A percentile compares a stretch with the other conserved stretches of the same genome.
These are phyloP conservation scores for Dissophora ornata DNA, from an alignment of 192 early-diverging fungal genomes.

Conservation along the genomic window DNA sequence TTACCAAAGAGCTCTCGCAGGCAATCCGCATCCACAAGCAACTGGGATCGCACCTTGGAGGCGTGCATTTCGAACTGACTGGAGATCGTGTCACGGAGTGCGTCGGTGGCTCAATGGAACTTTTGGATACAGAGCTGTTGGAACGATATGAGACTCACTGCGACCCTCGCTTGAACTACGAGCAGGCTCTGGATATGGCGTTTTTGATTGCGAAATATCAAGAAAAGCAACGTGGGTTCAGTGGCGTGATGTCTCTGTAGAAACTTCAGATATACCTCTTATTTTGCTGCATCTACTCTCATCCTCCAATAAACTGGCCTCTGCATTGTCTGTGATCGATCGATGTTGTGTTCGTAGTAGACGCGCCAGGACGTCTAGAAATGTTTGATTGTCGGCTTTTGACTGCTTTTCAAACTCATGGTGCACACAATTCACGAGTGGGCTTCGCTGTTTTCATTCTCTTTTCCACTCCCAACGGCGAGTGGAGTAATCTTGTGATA, in stretches of 20 bases:
- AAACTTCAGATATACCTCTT: not conserved
- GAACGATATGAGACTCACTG: slow-evolving; percentile 97
- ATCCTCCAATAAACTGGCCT: too few species aligned
- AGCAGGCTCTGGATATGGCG: slow-evolving; percentile 96
- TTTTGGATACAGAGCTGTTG: slow-evolving; percentile 81
- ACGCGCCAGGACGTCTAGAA: too few species aligned
- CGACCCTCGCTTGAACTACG: slow-evolving; percentile 97
- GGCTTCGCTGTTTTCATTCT: too few species aligned
- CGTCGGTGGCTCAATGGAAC: slow-evolving; percentile 97
- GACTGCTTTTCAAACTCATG: slow-evolving; percentile 4
- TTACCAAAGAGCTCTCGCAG: slow-evolving; percentile 86
- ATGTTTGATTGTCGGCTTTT: slow-evolving; percentile 16
- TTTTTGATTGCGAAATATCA: slow-evolving; percentile 95
- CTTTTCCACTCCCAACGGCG: too few species aligned
- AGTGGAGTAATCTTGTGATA: too few species aligned
- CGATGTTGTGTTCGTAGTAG: too few species aligned
- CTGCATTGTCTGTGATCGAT: too few species aligned
- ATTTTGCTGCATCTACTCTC: too few species aligned
- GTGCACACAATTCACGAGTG: too few species aligned
- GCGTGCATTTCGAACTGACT: slow-evolving; percentile 98
- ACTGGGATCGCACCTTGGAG: slow-evolving; percentile 78
- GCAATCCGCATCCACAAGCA: slow-evolving; percentile 87
- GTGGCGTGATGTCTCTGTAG: slow-evolving; percentile 37
- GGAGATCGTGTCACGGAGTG: slow-evolving; percentile 98
- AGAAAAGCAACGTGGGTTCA: slow-evolving; percentile 63